phyloP scores from a whole-genome alignment of 805 yeast genomes.

The Lipomyces lipofer region DNA sequence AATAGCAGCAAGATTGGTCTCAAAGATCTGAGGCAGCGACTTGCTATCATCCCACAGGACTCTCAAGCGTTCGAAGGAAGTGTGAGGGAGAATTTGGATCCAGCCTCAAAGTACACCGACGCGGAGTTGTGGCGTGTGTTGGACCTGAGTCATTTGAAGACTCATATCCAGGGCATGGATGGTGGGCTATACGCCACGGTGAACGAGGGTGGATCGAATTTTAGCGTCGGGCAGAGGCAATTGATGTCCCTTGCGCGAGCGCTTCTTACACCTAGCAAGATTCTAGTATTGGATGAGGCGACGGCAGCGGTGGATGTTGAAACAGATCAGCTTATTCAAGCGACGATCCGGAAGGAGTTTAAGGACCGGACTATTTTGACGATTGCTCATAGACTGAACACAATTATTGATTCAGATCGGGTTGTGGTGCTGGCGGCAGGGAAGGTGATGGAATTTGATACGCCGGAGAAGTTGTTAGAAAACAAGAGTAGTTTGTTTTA shows the following conservation, averaged over 20 bases:
- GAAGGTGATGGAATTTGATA: constrained; percentile 72
- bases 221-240: constrained; percentile 87
- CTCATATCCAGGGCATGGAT: constrained; percentile 58
- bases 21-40: constrained; percentile 68
- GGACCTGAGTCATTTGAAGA: constrained; percentile 73
- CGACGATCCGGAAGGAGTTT: constrained; percentile 73
- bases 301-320: constrained; percentile 88
- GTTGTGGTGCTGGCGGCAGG: constrained; percentile 76
- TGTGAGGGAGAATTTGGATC: constrained; percentile 82
- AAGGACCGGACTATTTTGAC: constrained; percentile 76
- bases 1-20: constrained; percentile 69
- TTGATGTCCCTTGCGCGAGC: constrained; percentile 82
- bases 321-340: constrained; percentile 76
- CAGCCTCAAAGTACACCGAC: constrained; percentile 64
- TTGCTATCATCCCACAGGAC: constrained; percentile 91
- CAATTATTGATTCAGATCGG: constrained; percentile 79
- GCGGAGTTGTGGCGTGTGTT: constrained; percentile 78
- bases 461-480: constrained; percentile 65
- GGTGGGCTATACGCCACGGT: constrained; percentile 57
- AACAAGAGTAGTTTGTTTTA: constrained; percentile 52
- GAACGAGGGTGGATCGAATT: constrained; percentile 75
- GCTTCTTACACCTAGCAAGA: constrained; percentile 67
- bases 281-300: constrained; percentile 81
- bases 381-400: constrained; percentile 85
- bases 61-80: constrained; percentile 89